Evolutionary conservation across 805 yeast genomes (phyloP).

Genomic region (Barnettozyma sp.): DNA sequence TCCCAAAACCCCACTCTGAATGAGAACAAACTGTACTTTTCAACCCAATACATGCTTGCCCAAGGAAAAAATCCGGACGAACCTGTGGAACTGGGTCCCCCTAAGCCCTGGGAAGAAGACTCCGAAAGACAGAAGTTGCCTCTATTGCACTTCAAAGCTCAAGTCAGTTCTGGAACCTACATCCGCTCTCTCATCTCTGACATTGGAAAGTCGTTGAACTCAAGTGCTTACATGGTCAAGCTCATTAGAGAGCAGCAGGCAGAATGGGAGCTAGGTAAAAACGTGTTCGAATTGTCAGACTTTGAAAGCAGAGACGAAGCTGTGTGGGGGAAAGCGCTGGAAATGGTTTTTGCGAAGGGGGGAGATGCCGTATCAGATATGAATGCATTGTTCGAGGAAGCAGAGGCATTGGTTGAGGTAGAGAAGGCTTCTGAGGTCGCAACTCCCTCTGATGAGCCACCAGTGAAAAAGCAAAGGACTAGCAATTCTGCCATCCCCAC

Average conservation of each 20-base stretch:
- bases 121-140: slow-evolving; percentile 44
- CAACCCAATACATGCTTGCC: slow-evolving; percentile 45
- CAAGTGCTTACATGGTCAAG: slow-evolving; percentile 84
- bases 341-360: slow-evolving; percentile 44
- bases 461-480: slow-evolving; percentile 2
- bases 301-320: slow-evolving; percentile 53
- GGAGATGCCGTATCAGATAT: slow-evolving; percentile 31
- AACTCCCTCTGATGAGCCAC: slow-evolving; percentile 3
- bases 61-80: slow-evolving; percentile 37
- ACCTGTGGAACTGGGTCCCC: slow-evolving; percentile 33
- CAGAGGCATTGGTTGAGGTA: slow-evolving; percentile 16
- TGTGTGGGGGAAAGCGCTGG: slow-evolving; percentile 65
- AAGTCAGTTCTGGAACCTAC: slow-evolving; percentile 92
- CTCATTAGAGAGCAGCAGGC: slow-evolving; percentile 71
- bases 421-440: not conserved
- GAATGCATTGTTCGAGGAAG: slow-evolving; percentile 31
- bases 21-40: slow-evolving; percentile 54
- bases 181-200: slow-evolving; percentile 88
- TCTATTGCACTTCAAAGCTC: slow-evolving; percentile 60
- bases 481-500: too few species aligned
- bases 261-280: slow-evolving; percentile 70
- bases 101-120: slow-evolving; percentile 29
- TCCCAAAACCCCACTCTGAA: slow-evolving; percentile 40
- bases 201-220: slow-evolving; percentile 71
- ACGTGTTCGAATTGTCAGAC: slow-evolving; percentile 61